Evolutionary conservation across 129 eudicot genomes (phyloP).

Genomic region (Cynara cardunculus): DNA sequence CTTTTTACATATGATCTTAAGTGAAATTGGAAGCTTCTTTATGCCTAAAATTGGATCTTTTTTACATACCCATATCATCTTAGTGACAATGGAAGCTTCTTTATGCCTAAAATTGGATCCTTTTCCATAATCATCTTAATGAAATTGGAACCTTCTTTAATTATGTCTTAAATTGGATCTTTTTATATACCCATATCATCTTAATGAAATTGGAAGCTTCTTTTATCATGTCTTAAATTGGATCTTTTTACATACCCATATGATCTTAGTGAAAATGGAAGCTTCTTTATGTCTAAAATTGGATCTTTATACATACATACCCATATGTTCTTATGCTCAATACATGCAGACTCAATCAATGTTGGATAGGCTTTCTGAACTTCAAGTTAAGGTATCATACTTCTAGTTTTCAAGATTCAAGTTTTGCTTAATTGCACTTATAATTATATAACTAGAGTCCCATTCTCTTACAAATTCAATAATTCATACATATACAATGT

Average conservation of each 20-base stretch:
- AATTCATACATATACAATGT: not conserved
- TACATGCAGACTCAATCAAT: conserved; percentile 73
- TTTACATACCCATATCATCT: not conserved
- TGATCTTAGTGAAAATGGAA: not conserved
- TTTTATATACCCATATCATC: not conserved
- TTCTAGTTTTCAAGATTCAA: not conserved
- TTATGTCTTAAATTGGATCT: not conserved
- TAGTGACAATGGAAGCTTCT: not conserved
- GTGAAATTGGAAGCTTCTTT: not conserved
- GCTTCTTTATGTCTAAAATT: not conserved
- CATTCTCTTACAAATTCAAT: not conserved
- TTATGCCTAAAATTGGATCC: not conserved
- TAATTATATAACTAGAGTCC: not conserved
- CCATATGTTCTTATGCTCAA: conserved; percentile 8
- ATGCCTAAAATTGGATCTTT: not conserved
- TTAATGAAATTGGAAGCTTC: too few relatives aligned
- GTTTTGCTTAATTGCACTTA: not conserved
- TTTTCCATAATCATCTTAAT: too few relatives aligned
- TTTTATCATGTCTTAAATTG: not conserved
- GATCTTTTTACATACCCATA: not conserved
- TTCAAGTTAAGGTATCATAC: conserved; percentile 65
- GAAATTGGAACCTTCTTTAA: too few relatives aligned
- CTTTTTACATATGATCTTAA: not conserved
- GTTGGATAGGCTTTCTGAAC: conserved; percentile 92
- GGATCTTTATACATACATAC: not conserved